A percentile compares a stretch with the other conserved stretches of the same genome.
Evolutionary conservation across 2,329 filamentous ascomycete species (phyloP).

Genomic region (Calonectria pseudoreteaudii): DNA sequence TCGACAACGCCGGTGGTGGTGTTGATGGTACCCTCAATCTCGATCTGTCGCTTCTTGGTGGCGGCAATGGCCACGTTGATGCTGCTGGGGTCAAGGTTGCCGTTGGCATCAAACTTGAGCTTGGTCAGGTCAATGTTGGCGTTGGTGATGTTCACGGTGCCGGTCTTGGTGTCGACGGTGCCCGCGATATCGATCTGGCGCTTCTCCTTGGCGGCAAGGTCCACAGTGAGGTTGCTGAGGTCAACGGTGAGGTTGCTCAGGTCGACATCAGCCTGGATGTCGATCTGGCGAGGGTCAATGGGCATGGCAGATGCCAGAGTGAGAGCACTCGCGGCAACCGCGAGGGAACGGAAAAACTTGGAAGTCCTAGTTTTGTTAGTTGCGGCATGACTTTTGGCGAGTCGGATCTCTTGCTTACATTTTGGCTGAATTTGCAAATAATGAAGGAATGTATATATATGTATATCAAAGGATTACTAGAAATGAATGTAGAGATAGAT

Average conservation of each 20-base stretch:
- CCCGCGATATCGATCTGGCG: neutral
- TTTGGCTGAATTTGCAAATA: neutral
- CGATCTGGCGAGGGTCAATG: neutral
- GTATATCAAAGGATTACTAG: neutral
- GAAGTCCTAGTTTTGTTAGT: neutral
- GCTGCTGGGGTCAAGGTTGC: conserved; percentile 1
- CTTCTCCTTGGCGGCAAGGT: neutral
- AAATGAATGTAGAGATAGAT: neutral
- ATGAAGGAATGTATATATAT: neutral
- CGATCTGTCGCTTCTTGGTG: neutral
- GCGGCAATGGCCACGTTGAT: neutral
- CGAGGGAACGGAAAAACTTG: neutral
- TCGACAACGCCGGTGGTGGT: neutral
- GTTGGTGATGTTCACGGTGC: neutral
- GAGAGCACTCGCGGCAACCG: conserved; percentile 1
- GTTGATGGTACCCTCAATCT: neutral
- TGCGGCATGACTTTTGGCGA: too few species aligned
- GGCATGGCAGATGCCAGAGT: neutral
- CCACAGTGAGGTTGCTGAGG: neutral
- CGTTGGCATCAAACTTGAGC: neutral
- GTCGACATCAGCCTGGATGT: conserved; percentile 7
- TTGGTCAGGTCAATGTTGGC: neutral
- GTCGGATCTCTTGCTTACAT: neutral
- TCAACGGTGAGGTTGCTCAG: conserved; percentile 2
- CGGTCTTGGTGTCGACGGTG: neutral